Base-by-base conservation (phyloP, 1,139 yeast genomes). In the Candida mesenterica region DNA sequence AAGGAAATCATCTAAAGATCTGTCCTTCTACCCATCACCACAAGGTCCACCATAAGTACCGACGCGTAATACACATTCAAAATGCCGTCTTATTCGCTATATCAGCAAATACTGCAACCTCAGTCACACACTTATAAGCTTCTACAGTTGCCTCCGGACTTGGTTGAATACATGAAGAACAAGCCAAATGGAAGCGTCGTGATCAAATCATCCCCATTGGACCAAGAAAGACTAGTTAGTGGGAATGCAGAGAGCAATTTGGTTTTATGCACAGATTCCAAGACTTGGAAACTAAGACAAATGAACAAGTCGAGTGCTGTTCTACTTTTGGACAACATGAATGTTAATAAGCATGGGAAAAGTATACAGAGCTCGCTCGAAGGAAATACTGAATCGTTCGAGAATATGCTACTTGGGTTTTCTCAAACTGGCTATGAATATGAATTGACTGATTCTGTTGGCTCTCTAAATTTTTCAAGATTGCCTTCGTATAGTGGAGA, bases 301-400 rank as follows among this genome's bases (percentile, higher is more conserved):
- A 82, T 86, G 68, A 86, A 87, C 54, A 97, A 90, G 57, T 85
- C 96, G 7, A 89, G 90, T 55, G 75, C 94, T 1, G 80, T 85
- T 9, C 57, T 88, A 47, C 48, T 89, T 23, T 59, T 79, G 55
- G 61, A 67, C 23, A 59, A 65, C 33, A 42, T 53, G 49, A 46
- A 48, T n/a, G 37, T 49, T 24, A 55, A 53, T 34, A 31, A 33
- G 14, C 34, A 36, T 7, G 40, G 36, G 13, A 45, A 43, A 13
- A 25, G 30, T 3, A 31, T 20, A 5, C 24, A 16, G 2, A 10
- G 26, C 15, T 28, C 28, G 23, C 14, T 31, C 4, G 35, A 22
- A n/a, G 22, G 35, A 12, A 20, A 37, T 27, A 41, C 46, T 35
- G 29, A 28, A 9, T 13, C n/a, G n/a, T n/a, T 30, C 10, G 41